Percentiles rank a stretch among this genome's conserved stretches.
These are phyloP conservation scores for Pleurotus djamor DNA, from an alignment of 768 basidiomycete genomes.

Conservation along the genomic window DNA sequence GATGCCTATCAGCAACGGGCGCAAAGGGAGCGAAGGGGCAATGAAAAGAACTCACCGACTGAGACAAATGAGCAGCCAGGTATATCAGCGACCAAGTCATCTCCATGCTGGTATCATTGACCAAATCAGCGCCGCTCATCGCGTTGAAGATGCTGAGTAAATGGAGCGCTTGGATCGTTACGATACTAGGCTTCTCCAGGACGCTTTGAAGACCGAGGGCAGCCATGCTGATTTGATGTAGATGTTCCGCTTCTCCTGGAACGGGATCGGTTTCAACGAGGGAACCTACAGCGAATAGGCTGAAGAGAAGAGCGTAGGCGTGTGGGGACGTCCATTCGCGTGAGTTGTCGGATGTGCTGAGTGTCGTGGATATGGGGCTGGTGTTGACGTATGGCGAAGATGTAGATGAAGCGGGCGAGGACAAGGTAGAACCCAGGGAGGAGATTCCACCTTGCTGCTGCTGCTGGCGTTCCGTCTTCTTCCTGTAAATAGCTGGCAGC, in stretches of 20 bases:
- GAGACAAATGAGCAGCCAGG: constrained; percentile 62
- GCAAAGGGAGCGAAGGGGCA: not conserved
- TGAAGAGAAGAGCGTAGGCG: constrained; percentile 46
- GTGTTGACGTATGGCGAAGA: constrained; percentile 12
- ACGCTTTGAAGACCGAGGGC: constrained; percentile 68
- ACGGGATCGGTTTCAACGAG: constrained; percentile 32
- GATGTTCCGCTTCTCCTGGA: constrained; percentile 53
- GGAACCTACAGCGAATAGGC: constrained; percentile 52
- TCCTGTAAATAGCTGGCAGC: constrained; percentile 35
- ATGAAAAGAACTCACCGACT: constrained; percentile 45
- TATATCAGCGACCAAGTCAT: constrained; percentile 67
- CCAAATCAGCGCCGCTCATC: constrained; percentile 63
- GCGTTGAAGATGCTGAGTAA: constrained; percentile 64
- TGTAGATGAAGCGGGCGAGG: not conserved
- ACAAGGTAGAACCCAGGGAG: not conserved
- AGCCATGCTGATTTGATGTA: constrained; percentile 61
- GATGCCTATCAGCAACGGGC: not conserved
- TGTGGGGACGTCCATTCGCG: constrained; percentile 41
- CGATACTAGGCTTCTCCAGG: constrained; percentile 67
- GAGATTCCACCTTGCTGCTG: too few species aligned
- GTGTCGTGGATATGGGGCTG: too few species aligned
- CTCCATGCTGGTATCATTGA: constrained; percentile 68
- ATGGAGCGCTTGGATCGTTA: constrained; percentile 70
- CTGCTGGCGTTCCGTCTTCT: constrained; percentile 1
- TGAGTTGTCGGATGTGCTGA: too few species aligned